Evolutionary conservation across 805 yeast species (phyloP), one percentile per base, ranked within the genome.

Genomic region (Blastobotrys muscicola): DNA sequence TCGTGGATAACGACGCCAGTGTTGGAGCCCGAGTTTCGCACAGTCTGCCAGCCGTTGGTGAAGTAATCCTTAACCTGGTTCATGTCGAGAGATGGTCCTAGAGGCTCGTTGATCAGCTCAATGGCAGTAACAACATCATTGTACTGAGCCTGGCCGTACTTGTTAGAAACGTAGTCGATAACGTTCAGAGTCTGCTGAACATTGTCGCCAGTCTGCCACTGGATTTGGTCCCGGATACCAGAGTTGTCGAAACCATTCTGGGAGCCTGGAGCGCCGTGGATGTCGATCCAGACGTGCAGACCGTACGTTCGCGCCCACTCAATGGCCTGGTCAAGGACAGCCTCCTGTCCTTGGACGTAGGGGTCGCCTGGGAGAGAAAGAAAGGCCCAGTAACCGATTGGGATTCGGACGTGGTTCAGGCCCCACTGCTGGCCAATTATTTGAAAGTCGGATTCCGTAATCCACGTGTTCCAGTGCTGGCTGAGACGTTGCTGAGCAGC

Each of bases 171-270:
- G 16, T 66, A 55, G 14, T 68, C 57, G 44, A 89, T 62, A 1
- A 79, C 85, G 4, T 68, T 59, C 40, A 75, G 55, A 1, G 94
- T 80, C 12, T 75, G 53, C 29, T 69, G 62, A 37, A 72, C 65
- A 56, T 81, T 79, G 13, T 54, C 59, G 45, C 71, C 68, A 30
- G 68, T 71, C 37, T 70, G 58, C 76, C 83, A 86, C 2, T 61
- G 62, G 39, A 69, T 57, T 1, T 54, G 33, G 58, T 82, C 96
- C 55, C 95, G 74, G 49, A 75, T 66, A 23, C 97, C 97, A 7
- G 95, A 85, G 68, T 89, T 89, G 64, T 89, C 97, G 57, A 86
- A 90, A 10, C 97, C 97, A 60, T 89, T 89, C 63, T 89, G 97
- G 15, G 95, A 83, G 15, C 96, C 97, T 30, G 95, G 94, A n/a